A percentile compares a stretch with the other conserved stretches of the same genome.
Conservation (phyloP, 495 filamentous ascomycete species). For the Talaromyces wortmannii region DNA sequence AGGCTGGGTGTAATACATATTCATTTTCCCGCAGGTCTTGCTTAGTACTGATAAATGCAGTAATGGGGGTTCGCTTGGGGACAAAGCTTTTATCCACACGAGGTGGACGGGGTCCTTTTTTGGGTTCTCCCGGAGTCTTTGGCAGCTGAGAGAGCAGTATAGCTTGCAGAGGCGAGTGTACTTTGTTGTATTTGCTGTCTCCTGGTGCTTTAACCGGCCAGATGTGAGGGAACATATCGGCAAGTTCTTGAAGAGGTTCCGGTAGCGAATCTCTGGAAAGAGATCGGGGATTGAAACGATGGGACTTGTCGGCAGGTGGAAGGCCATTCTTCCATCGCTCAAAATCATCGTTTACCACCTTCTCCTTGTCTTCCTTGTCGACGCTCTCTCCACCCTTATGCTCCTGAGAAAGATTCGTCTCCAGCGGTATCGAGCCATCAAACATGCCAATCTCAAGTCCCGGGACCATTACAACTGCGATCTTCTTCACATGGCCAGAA, state of each 20-base stretch:
- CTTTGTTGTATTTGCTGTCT: conserved; percentile 67
- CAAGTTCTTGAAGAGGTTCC: conserved; percentile 56
- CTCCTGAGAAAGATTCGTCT: conserved; percentile 14
- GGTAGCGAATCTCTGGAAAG: conserved; percentile 57
- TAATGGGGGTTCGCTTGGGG: conserved; percentile 69
- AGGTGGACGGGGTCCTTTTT: conserved; percentile 49
- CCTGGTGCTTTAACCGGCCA: conserved; percentile 87
- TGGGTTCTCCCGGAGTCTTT: conserved; percentile 50
- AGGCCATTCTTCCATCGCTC: conserved; percentile 36
- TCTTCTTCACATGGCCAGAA: conserved; percentile 68
- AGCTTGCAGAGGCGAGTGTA: conserved; percentile 77
- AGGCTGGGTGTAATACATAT: conserved; percentile 72
- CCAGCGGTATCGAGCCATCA: conserved; percentile 54
- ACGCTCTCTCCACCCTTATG: conserved; percentile 9
- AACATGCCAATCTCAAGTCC: conserved; percentile 90
- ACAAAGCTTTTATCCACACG: conserved; percentile 53
- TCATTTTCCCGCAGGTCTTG: conserved; percentile 76
- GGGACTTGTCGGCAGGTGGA: conserved; percentile 29
- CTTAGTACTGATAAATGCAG: conserved; percentile 60
- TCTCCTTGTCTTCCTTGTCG: conserved; percentile 9
- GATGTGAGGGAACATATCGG: conserved; percentile 76
- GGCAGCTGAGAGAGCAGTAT: conserved; percentile 68
- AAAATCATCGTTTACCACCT: conserved; percentile 24
- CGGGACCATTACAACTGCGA: conserved; percentile 90
- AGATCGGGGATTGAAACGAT: conserved; percentile 64